Percentiles rank a stretch among this genome's conserved stretches.
These are phyloP conservation scores for Clohesyomyces aquaticus DNA, from an alignment of 495 filamentous ascomycete genomes.

Conservation along the genomic window DNA sequence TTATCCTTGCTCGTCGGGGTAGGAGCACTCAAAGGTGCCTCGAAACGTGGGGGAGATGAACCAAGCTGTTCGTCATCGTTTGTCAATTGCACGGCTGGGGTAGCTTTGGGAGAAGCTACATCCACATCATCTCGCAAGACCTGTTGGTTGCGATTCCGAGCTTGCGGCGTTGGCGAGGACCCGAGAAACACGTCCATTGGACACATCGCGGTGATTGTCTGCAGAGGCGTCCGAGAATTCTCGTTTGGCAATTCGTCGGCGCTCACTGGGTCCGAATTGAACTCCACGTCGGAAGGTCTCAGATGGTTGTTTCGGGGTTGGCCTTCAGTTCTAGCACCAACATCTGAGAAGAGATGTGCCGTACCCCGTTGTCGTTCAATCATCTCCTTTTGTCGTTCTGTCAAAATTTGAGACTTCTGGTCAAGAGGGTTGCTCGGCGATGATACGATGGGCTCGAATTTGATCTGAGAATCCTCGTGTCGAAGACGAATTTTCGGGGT, in stretches of 20 bases:
- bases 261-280: conserved; percentile 24
- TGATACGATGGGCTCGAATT: conserved; percentile 69
- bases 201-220: conserved; percentile 13
- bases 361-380: conserved; percentile 65
- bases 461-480: conserved; percentile 78
- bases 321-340: conserved; percentile 61
- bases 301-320: not conserved
- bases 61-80: conserved; percentile 18
- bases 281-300: conserved; percentile 10
- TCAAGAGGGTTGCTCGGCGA: conserved; percentile 51
- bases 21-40: not conserved
- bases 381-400: conserved; percentile 73
- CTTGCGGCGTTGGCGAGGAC: conserved; percentile 77
- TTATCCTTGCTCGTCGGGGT: not conserved
- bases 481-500: conserved; percentile 30
- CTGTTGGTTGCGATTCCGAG: conserved; percentile 31
- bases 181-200: conserved; percentile 64
- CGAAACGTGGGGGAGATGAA: conserved; percentile 34
- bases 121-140: conserved; percentile 18
- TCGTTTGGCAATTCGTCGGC: conserved; percentile 33
- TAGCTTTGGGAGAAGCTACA: conserved; percentile 24
- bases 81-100: conserved; percentile 13
- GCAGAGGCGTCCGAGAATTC: conserved; percentile 45
- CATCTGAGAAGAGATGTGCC: conserved; percentile 70
- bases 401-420: conserved; percentile 68